These are phyloP conservation scores for Aureobasidium sp. DNA, from an alignment of 2,329 filamentous ascomycete species.

Conservation along the genomic window DNA sequence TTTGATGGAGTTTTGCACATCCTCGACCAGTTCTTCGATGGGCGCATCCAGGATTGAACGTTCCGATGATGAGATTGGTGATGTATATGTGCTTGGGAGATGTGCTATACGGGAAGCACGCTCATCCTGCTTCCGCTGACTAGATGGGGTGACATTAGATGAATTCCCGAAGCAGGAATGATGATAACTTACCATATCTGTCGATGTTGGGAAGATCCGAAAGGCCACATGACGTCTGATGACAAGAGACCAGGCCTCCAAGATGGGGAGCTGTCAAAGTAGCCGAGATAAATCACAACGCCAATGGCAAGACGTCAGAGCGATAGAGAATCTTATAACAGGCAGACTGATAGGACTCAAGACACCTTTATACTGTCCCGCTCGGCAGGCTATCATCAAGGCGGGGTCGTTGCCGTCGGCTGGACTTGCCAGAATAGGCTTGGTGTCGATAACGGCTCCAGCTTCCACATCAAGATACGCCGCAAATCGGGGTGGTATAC, in stretches of 20 bases:
- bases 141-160: constrained; percentile 39
- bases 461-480: not conserved
- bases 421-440: not conserved
- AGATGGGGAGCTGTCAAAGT: no score
- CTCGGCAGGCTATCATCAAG: not conserved
- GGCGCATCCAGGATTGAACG: constrained; percentile 73
- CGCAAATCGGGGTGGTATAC: not conserved
- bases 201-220: constrained; percentile 4
- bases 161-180: no score
- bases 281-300: no score
- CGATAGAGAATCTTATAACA: not conserved
- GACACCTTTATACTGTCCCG: constrained; percentile 7
- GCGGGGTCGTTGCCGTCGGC: not conserved
- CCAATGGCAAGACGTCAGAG: no score
- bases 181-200: not conserved
- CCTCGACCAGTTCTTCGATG: constrained; percentile 80
- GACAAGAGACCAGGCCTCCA: not conserved
- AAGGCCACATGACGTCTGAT: constrained; percentile 9
- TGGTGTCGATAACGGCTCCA: constrained; percentile 4
- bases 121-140: constrained; percentile 82
- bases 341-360: not conserved
- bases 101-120: constrained; percentile 73
- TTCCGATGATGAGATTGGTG: constrained; percentile 70
- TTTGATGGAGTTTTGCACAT: constrained; percentile 75
- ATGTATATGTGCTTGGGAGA: constrained; percentile 72